Evolutionary conservation across 768 basidiomycete genomes (phyloP).

Genomic region (Suillus fuscotomentosus): DNA sequence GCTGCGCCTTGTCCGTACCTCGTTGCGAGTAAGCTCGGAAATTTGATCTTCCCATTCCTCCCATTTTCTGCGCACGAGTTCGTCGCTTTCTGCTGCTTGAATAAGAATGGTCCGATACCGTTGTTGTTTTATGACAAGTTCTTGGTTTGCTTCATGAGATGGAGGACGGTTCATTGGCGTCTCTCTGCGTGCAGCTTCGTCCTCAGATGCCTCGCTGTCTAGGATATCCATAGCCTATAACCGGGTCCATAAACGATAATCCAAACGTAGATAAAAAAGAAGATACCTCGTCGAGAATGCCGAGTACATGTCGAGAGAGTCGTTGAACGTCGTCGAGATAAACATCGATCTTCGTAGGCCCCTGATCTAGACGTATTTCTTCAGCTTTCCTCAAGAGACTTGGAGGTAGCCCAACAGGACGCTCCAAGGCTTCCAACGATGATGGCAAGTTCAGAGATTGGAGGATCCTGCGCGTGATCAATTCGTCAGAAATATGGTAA

Average conservation of each 20-base stretch:
- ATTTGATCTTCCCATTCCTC: slow-evolving; percentile 83
- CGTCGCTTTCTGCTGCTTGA: slow-evolving; percentile 75
- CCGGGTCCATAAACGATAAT: slow-evolving; percentile 1
- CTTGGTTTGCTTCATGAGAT: slow-evolving; percentile 78
- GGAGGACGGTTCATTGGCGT: slow-evolving; percentile 49
- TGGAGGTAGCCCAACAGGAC: slow-evolving; percentile 84
- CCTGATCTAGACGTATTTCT: slow-evolving; percentile 78
- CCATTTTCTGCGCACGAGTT: slow-evolving; percentile 78
- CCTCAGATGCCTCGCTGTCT: slow-evolving; percentile 87
- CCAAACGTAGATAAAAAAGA: not conserved
- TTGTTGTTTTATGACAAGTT: slow-evolving; percentile 67
- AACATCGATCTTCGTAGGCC: slow-evolving; percentile 66
- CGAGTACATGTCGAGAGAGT: slow-evolving; percentile 58
- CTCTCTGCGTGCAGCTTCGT: slow-evolving; percentile 64
- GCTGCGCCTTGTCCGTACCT: slow-evolving; percentile 30
- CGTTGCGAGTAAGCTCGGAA: slow-evolving; percentile 65
- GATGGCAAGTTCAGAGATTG: slow-evolving; percentile 78
- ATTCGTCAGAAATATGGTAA: slow-evolving; percentile 8
- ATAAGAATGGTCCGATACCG: slow-evolving; percentile 71
- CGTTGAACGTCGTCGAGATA: slow-evolving; percentile 72
- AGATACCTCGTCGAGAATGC: slow-evolving; percentile 73
- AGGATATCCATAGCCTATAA: slow-evolving; percentile 84
- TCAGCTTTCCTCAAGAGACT: slow-evolving; percentile 84
- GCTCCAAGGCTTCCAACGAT: slow-evolving; percentile 83
- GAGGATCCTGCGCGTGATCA: slow-evolving; percentile 48